Evolutionary conservation across 768 basidiomycete species (phyloP), one percentile per base, ranked within the genome.

Genomic region (Royoungia palumana): DNA sequence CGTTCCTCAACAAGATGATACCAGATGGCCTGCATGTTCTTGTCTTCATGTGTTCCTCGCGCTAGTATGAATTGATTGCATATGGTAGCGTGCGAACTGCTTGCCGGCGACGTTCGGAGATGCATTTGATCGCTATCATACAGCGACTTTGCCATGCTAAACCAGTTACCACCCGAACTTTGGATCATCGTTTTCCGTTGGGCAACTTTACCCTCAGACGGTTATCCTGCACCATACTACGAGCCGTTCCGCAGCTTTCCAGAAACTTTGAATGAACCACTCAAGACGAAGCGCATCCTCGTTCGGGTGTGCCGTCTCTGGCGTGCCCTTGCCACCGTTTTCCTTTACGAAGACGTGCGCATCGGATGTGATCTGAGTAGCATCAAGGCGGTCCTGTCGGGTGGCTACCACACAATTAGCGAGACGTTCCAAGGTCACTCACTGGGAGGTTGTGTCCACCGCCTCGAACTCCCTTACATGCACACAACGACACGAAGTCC

Each of bases 261-360:
- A 17, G 62, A 64, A 50, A 57, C 27, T 59, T 68, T 41, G 49
- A 61, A 51, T 61, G 73, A 43, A 61, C 53, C 32, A 2, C 39
- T 76, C 27, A 58, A 58, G 22, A 70, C 72, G 24, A 74, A 70
- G 60, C 61, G 62, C 32, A 60, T 72, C 4, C 64, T 86, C 41
- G 71, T 75, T 37, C 69, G 74, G 46, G 83, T 86, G 27, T 85
- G 82, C 62, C 75, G 72, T 42, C 63, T 70, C 25, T 85, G 84
- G 83, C 72, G 69, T n/a, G 51, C 51, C 14, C 72, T 82, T 60
- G 68, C 75, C 3, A 63, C 60, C n/a, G 61, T 56, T 17, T 67
- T 79, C 39, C 64, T 85, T 7, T 84, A 80, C 61, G 76, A 75
- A 57, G 80, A 84, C 51, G 60, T 85, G 44, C 65, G 64, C 47